Conservation (phyloP, 352 stramenopile species). For the Peronospora farinosa region DNA sequence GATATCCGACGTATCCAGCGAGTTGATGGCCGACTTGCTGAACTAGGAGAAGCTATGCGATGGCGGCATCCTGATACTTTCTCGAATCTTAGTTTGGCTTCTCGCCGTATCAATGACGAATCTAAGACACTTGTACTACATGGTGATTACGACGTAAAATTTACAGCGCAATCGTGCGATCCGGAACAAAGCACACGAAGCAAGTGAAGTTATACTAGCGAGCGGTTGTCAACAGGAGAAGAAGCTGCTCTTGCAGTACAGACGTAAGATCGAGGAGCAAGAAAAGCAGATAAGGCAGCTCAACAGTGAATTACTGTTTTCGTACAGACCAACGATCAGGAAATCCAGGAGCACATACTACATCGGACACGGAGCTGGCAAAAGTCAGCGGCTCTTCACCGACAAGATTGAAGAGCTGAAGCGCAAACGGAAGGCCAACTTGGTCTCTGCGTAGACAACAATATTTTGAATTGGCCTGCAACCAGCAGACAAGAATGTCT, state of each 20-base stretch:
- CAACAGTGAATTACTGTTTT: conserved; percentile 9
- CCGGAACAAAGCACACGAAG: conserved; percentile 43
- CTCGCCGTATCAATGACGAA: conserved; percentile 59
- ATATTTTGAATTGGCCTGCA: conserved; percentile 19
- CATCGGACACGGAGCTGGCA: conserved; percentile 29
- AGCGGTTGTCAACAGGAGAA: conserved; percentile 80
- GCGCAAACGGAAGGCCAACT: conserved; percentile 68
- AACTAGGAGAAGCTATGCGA: conserved; percentile 76
- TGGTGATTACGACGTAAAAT: conserved; percentile 30
- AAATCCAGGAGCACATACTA: conserved; percentile 2
- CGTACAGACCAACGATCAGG: conserved; percentile 8
- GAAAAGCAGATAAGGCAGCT: conserved; percentile 35
- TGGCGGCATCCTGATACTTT: conserved; percentile 72
- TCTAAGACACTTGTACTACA: conserved; percentile 38
- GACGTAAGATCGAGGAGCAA: conserved; percentile 51
- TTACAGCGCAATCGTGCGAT: conserved; percentile 41
- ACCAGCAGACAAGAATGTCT: conserved; percentile 20
- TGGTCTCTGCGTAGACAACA: conserved; percentile 48
- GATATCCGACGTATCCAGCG: conserved; percentile 75
- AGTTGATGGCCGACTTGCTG: conserved; percentile 50
- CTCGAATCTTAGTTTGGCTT: conserved; percentile 69
- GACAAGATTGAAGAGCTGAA: conserved; percentile 75
- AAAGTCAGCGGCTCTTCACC: conserved; percentile 67
- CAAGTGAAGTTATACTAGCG: conserved; percentile 50
- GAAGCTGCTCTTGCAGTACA: conserved; percentile 62